Evolutionary conservation across 371 early-diverging fungal genomes (phyloP), one percentile per base, ranked within the genome.

Genomic region (Mortierella sp.): DNA sequence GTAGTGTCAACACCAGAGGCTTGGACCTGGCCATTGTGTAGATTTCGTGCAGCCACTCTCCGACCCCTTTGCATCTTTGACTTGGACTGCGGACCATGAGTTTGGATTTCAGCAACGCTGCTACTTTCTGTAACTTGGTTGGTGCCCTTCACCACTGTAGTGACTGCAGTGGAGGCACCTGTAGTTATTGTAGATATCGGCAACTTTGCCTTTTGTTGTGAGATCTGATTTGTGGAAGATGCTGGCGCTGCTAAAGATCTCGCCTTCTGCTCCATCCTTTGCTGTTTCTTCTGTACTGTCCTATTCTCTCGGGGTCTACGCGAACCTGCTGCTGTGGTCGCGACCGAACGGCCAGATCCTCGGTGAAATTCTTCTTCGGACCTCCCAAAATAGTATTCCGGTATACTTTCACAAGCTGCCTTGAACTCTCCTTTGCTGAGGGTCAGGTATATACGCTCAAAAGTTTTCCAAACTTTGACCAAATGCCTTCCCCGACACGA

Each of bases 381-480:
- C n/a, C 54, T 53, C 7, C 28, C n/a, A 17, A 31, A 31, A 3
- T 59, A 35, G 22, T 26, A 34, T 8, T 45, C 63, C 6, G 58
- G 49, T 34, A 78, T 66, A 2, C 29, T 23, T 8, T 62, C 40
- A 23, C 66, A 66, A 1, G 79, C 73, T 29, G 17, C 35, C 23
- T 57, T 7, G 42, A 66, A 72, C 19, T 74, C 74, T 0, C 76
- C 74, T 13, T 43, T 59, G 45, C 75, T 70, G 37, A 80, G 37
- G 0, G 17, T 70, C 43, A 70, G 31, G 37, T 80, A 80, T 12
- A 80, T 10, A n/a, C 35, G 28, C 54, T 80, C 75, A 60, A 80
- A 80, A 15, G 68, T 55, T 1, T 12, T 45, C 81, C 81, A 80
- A 3, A 80, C 75, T 19, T 60, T 65, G 2, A 7, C 13, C 51